Conservation (phyloP, 441 rosid genomes). For the Euphorbia celastroides region DNA sequence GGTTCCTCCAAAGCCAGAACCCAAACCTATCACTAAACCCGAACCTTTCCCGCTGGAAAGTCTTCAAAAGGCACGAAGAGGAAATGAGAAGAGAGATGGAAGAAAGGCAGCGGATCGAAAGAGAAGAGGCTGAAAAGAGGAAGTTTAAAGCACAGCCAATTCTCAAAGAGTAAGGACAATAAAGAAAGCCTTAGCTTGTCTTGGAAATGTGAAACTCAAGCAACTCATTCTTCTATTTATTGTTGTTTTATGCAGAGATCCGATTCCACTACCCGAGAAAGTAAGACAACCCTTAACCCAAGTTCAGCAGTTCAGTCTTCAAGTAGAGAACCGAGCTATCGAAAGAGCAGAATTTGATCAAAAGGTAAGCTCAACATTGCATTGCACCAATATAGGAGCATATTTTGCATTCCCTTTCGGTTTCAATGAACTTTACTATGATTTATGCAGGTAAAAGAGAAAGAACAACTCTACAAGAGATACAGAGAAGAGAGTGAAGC, state of each 20-base stretch:
- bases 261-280: conserved; percentile 85
- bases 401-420: neutral
- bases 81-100: conserved; percentile 80
- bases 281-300: conserved; percentile 79
- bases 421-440: neutral
- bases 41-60: conserved; percentile 92
- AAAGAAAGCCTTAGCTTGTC: no score
- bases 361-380: conserved; percentile 31
- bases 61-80: conserved; percentile 79
- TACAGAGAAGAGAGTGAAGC: conserved; percentile 90
- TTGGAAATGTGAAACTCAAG: no score
- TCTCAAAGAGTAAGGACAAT: conserved; percentile 54
- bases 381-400: neutral
- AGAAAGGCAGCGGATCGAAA: conserved; percentile 63
- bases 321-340: conserved; percentile 60
- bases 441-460: conserved; percentile 71
- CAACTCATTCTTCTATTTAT: neutral
- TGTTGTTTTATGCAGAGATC: conserved; percentile 49
- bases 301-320: conserved; percentile 68
- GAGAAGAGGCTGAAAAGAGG: conserved; percentile 71
- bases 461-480: conserved; percentile 78
- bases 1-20: conserved; percentile 84
- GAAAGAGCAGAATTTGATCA: conserved; percentile 94
- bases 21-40: conserved; percentile 76
- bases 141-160: conserved; percentile 77